phyloP scores from a whole-genome alignment of 2,329 filamentous ascomycete genomes.

The Fusarium subglutinans region DNA sequence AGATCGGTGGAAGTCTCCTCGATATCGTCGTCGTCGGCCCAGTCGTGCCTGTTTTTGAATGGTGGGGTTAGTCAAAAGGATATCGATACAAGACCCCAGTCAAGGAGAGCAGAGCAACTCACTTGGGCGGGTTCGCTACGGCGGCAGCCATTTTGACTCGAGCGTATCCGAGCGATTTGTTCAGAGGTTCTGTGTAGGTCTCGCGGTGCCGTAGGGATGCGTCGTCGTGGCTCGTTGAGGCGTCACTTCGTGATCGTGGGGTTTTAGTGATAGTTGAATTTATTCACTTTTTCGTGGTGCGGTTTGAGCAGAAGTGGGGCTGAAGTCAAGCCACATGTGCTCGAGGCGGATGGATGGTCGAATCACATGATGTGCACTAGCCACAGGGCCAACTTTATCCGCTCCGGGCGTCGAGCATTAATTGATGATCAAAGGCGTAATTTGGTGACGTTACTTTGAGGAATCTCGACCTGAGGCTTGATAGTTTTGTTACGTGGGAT shows the following conservation, averaged over 20 bases:
- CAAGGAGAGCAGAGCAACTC: slow-evolving; percentile 36
- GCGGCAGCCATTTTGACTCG: slow-evolving; percentile 51
- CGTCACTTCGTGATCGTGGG: slow-evolving; percentile 48
- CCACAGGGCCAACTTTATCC: slow-evolving; percentile 34
- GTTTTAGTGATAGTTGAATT: slow-evolving; percentile 51
- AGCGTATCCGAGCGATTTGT: slow-evolving; percentile 28
- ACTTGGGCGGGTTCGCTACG: slow-evolving; percentile 54
- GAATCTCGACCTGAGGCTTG: neutral
- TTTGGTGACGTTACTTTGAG: slow-evolving; percentile 3
- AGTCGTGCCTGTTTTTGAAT: slow-evolving; percentile 70
- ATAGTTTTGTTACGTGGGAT: slow-evolving; percentile 3
- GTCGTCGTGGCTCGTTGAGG: slow-evolving; percentile 38
- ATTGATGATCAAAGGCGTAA: neutral
- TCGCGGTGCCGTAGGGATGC: slow-evolving; percentile 33
- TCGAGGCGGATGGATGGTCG: neutral
- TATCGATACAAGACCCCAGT: slow-evolving; percentile 30
- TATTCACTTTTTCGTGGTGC: slow-evolving; percentile 54
- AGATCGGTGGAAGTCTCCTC: slow-evolving; percentile 76
- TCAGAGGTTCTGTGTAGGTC: slow-evolving; percentile 11
- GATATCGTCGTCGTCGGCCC: slow-evolving; percentile 95
- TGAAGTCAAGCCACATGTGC: slow-evolving; percentile 42
- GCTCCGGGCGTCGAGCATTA: neutral
- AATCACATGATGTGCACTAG: slow-evolving; percentile 44
- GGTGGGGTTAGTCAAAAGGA: slow-evolving; percentile 50
- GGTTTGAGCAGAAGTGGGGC: slow-evolving; percentile 48